Evolutionary conservation across 2,329 filamentous ascomycete species (phyloP), one percentile per base, ranked within the genome.

Genomic region (Bipolaris sorokiniana): DNA sequence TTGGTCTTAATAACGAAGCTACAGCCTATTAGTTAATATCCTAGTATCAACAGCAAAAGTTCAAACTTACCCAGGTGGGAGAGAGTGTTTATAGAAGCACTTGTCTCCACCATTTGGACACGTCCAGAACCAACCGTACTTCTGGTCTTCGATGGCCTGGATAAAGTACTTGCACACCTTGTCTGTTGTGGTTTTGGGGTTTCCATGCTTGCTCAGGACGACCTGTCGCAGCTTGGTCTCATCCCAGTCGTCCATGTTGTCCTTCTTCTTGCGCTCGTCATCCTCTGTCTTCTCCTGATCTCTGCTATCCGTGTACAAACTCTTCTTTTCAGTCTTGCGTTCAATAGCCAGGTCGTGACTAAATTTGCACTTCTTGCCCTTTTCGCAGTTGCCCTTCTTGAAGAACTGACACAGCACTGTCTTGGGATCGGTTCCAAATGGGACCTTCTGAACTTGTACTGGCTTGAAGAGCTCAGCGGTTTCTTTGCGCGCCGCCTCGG

Each of bases 141-240:
- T 99, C 71, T 92, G 91, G 74, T 99, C 95, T 80, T 99, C 95
- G 62, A 99, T 95, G 23, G 95, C 95, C 67, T 93, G 89, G 75
- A 98, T 95, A 77, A 99, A 99, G 83, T 82, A 97, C 80, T 98
- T 99, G 91, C 95, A 99, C 66, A 99, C 95, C 80, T 98, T 99
- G 76, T 99, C 95, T 45, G 95, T 99, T 5, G 90, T 91, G 20
- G 93, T 97, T 76, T 89, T 88, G 59, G 96, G 95, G 78, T 99
- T 99, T 50, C 95, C 95, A 78, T 99, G 96, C 82, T 99, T 99
- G 71, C 90, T 96, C 75, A 96, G 69, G 22, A 99, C 92, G 34
- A 99, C 95, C 54, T 89, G 89, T 68, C 90, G 86, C 70, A 99
- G 80, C 80, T 98, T 97, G 76, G 96, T 94, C 77, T 99, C 96